Percentiles rank a stretch among this genome's conserved stretches.
These are phyloP conservation scores for Pestalotiopsis sp. DNA, from an alignment of 2,329 filamentous ascomycete genomes.

Conservation along the genomic window DNA sequence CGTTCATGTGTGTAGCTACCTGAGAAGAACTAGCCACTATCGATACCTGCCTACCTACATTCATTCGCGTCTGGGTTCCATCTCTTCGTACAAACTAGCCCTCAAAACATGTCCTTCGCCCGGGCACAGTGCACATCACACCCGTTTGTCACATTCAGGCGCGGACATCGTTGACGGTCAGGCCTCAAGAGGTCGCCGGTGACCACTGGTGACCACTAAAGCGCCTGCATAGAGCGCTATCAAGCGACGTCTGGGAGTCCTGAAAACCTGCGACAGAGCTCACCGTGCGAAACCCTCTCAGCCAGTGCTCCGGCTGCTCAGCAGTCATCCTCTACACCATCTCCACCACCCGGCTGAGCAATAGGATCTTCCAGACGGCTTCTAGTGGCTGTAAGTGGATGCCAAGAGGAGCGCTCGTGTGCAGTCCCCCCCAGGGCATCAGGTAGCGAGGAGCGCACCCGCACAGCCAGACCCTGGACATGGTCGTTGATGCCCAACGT, in stretches of 20 bases:
- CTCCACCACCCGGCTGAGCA: constrained; percentile 14
- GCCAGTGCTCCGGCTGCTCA: constrained; percentile 6
- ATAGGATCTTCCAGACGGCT: constrained; percentile 11
- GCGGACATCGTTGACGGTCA: constrained; percentile 4
- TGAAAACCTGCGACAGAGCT: constrained; percentile 1
- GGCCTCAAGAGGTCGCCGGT: constrained; percentile 1
- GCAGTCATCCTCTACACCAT: constrained; percentile 3
- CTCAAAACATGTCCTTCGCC: neutral
- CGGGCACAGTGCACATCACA: constrained; percentile 5
- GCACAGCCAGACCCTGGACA: neutral
- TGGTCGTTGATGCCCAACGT: constrained; percentile 14
- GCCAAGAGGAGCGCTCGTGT: constrained; percentile 10
- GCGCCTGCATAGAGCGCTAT: constrained; percentile 3
- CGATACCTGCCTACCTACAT: neutral
- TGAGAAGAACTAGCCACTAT: too few species aligned
- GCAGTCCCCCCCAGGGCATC: constrained; percentile 5
- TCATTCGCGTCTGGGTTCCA: neutral
- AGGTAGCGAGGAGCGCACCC: constrained; percentile 11
- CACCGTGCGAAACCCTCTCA: constrained; percentile 3
- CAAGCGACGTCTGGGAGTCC: constrained; percentile 4
- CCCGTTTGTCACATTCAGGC: constrained; percentile 5
- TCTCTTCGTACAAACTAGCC: neutral
- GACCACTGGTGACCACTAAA: constrained; percentile 11
- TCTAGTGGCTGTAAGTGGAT: constrained; percentile 15
- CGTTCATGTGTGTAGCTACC: neutral